Evolutionary conservation across 1,284 basidiomycete species (phyloP).

Genomic region (Ganoderma lucidum): DNA sequence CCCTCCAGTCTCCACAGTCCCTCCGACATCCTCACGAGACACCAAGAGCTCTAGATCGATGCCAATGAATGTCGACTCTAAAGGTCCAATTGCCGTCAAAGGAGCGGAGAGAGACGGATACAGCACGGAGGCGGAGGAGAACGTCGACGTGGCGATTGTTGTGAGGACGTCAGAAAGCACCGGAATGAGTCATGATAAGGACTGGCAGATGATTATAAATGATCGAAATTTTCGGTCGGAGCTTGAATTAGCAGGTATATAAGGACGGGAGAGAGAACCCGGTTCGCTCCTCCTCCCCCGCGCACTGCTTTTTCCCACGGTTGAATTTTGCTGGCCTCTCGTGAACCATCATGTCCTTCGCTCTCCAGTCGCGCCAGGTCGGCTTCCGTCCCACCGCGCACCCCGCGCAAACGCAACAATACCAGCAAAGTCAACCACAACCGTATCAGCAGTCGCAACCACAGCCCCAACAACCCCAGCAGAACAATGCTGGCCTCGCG

Average conservation of each 20-base stretch:
- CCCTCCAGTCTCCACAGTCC: neutral
- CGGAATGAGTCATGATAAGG: conserved; percentile 33
- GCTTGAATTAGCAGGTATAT: conserved; percentile 45
- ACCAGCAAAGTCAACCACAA: conserved; percentile 45
- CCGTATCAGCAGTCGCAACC: conserved; percentile 42
- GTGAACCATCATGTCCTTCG: conserved; percentile 63
- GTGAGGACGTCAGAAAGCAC: conserved; percentile 27
- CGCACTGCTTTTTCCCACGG: conserved; percentile 43
- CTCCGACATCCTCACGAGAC: neutral
- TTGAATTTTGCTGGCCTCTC: conserved; percentile 30
- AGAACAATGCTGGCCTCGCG: conserved; percentile 47
- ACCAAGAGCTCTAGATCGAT: neutral
- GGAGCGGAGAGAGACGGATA: neutral
- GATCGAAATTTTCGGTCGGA: conserved; percentile 39
- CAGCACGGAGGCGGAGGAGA: conserved; percentile 5
- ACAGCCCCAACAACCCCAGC: conserved; percentile 37
- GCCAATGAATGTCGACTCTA: neutral
- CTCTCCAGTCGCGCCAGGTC: conserved; percentile 75
- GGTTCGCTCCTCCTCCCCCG: conserved; percentile 30
- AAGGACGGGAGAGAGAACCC: conserved; percentile 31
- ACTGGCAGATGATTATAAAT: conserved; percentile 33
- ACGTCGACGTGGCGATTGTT: conserved; percentile 19
- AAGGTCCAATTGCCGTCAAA: neutral
- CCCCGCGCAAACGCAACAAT: conserved; percentile 46
- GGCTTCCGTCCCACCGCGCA: conserved; percentile 72